Base-by-base conservation (phyloP, 371 early-diverging fungal species). In the Zancudomyces culisetae region DNA sequence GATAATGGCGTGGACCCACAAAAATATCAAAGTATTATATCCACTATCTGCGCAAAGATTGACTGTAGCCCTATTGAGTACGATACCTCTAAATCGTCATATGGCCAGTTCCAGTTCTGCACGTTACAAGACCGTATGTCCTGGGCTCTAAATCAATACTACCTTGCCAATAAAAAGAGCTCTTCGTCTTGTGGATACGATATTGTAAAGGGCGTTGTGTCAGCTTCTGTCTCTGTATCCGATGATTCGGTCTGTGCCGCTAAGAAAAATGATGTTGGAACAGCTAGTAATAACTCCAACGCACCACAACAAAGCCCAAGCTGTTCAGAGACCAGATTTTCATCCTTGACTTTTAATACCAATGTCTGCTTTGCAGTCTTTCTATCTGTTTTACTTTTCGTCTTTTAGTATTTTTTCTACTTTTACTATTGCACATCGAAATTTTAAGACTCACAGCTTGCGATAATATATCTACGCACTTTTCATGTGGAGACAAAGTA, bases 71-170 rank as follows among this genome's bases (percentile, higher is more conserved):
- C 50, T 22, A 56, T 68, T 40, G 43, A 57, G 13, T 56, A 51
- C 40, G 57, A 68, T 48, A 48, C 61, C 0, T 21, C 24, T 40
- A 55, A 55, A 48, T 65, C 63, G 45, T 22, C 15, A 18, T 68
- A 67, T 28, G 68, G 67, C 27, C 48, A 54, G 48, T 65, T 49
- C 43, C 47, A 48, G 12, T 57, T 58, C 12, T 68, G 68, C 42
- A 45, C 50, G 21, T 35, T 56, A 18, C 29, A 40, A 27, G 50
- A 56, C 59, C 62, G 61, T 45, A 46, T 58, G 12, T 54, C 64
- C 0, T 68, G 68, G 68, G 60, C 56, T 19, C 35, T 68, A 29
- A 57, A 58, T 56, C 55, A 61, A 54, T 66, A 58, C 53, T 63
- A 48, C 48, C 27, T 13, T 28, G 21, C 48, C 43, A 55, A 57